phyloP scores from a whole-genome alignment of 2,329 filamentous ascomycete species.

The Biscogniauxia marginata region DNA sequence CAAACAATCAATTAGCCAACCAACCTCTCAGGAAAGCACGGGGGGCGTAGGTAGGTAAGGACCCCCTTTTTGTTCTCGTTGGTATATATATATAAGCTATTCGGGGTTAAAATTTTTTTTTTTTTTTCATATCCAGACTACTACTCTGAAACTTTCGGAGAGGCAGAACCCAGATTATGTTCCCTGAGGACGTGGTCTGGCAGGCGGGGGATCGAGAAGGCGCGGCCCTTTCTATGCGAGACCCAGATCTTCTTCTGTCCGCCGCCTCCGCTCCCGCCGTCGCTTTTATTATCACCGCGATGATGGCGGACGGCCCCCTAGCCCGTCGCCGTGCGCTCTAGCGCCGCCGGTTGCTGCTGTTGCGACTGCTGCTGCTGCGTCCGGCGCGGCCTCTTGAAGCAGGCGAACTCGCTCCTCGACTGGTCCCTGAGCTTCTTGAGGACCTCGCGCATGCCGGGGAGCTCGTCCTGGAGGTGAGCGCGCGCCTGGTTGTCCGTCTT shows the following conservation, averaged over 20 bases:
- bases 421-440: constrained; percentile 81
- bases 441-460: constrained; percentile 84
- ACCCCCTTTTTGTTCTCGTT: too few species aligned
- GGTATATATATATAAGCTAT: too few species aligned
- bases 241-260: constrained; percentile 1
- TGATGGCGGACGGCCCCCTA: constrained; percentile 21
- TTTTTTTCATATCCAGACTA: not conserved
- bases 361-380: constrained; percentile 9
- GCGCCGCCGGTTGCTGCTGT: constrained; percentile 4
- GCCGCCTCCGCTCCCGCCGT: not conserved
- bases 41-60: too few species aligned
- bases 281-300: not conserved
- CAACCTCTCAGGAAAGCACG: too few species aligned
- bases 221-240: constrained; percentile 4
- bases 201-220: constrained; percentile 6
- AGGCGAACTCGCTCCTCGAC: constrained; percentile 84
- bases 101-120: too few species aligned
- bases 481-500: constrained; percentile 87
- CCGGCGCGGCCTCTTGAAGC: constrained; percentile 58
- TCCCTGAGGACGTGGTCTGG: constrained; percentile 4
- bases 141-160: not conserved
- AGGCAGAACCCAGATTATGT: not conserved
- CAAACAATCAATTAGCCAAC: too few species aligned
- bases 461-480: constrained; percentile 74
- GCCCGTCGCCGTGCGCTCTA: constrained; percentile 31